Percentiles rank a stretch among this genome's conserved stretches.
Evolutionary conservation across 177 flowering plant species (phyloP).

Genomic region (Vitis hybrid): DNA sequence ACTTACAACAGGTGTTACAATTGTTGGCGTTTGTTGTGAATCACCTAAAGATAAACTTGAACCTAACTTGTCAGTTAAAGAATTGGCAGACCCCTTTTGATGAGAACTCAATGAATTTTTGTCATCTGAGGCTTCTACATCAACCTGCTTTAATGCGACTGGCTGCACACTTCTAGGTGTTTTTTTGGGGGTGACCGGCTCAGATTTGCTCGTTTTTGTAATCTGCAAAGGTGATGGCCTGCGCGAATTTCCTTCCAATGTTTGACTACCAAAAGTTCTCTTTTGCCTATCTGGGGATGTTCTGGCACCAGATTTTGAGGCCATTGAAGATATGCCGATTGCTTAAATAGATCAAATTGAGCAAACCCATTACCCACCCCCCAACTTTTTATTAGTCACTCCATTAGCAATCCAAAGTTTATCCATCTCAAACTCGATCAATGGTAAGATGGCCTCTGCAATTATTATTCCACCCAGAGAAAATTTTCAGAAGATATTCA

Average conservation of each 20-base stretch:
- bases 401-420: conserved; percentile 9
- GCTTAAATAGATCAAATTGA: conserved; percentile 11
- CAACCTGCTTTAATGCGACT: conserved; percentile 24
- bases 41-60: conserved; percentile 30
- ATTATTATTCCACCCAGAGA: conserved; percentile 1
- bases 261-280: conserved; percentile 24
- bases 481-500: background rate
- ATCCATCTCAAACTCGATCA: conserved; percentile 23
- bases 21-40: conserved; percentile 19
- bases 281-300: conserved; percentile 34
- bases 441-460: conserved; percentile 16
- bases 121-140: conserved; percentile 17
- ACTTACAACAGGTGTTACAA: conserved; percentile 16
- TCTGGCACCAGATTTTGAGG: conserved; percentile 43
- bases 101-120: conserved; percentile 17
- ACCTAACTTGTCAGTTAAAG: conserved; percentile 34
- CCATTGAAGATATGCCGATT: conserved; percentile 33
- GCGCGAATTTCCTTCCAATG: conserved; percentile 26
- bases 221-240: conserved; percentile 33
- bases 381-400: conserved; percentile 7
- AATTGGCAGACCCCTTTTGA: conserved; percentile 15
- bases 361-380: conserved; percentile 32
- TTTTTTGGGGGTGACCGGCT: conserved; percentile 26
- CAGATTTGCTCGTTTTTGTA: conserved; percentile 40
- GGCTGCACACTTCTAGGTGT: conserved; percentile 25